Base-by-base conservation (phyloP, 305 asterid species). In the Striga hermonthica region DNA sequence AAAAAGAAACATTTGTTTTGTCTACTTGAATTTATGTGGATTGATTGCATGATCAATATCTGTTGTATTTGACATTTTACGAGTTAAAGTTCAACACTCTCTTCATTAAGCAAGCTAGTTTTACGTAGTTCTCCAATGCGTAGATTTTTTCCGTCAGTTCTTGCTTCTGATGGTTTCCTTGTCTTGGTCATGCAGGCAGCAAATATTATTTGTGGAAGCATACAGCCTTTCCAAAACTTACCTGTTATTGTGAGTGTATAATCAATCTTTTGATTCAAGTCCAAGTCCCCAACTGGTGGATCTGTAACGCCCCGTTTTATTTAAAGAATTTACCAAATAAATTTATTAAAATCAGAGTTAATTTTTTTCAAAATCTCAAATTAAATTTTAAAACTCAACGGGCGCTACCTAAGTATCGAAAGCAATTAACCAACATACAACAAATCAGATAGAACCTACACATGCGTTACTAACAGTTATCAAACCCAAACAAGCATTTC, bases 211-310 rank as follows among this genome's bases (percentile, higher is more conserved):
- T 61, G 72, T 35, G 82, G 95, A 65, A 84, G 64, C 82, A 86
- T 88, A 69, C 96, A 88, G 81, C 89, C 92, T 64, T 80, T 75
- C 59, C 96, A 84, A 76, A 86, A 84, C 65, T 8, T 84, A 60
- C 74, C 81, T 9, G 47, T 81, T 66, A 75, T 84, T 41, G 96
- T 90, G 71, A 90, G 97, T 79, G 56, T 14, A 48, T 62, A 35
- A 40, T 35, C 12, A 43, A 60, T 61, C 63, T 55, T 69, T 58
- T 60, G 53, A 50, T 67, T 9, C 50, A 7, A 14, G 40, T 62
- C 64, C 63, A 62, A 47, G 39, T 54, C 43, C n/a, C 15, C 37
- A 5, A 49, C 36, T 62, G 36, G 52, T n/a, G n/a, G n/a, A n/a
- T n/a, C n/a, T n/a, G n/a, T n/a, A n/a, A n/a, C n/a, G n/a, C n/a